Evolutionary conservation across 345 rosid genomes (phyloP).

Genomic region (Pelargonium nanum): DNA sequence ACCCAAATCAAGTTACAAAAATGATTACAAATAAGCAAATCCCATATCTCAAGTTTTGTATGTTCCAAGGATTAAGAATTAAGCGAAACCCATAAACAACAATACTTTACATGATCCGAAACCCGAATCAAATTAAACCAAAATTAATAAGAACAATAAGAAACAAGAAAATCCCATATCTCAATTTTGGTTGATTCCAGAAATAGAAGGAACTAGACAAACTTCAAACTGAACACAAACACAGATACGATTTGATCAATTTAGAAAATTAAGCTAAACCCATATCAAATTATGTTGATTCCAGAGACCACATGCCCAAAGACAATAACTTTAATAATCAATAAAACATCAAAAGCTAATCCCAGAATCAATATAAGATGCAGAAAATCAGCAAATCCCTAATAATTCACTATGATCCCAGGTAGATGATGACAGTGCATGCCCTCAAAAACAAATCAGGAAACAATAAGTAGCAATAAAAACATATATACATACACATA

Average conservation of each 20-base stretch:
- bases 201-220: no score
- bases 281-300: not conserved
- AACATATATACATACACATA: no score
- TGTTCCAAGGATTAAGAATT: not conserved
- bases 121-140: no score
- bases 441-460: not conserved
- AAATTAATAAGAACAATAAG: no score
- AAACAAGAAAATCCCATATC: not conserved
- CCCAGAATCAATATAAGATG: not conserved
- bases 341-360: no score
- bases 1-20: no score
- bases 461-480: not conserved
- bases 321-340: no score
- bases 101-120: no score
- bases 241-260: no score
- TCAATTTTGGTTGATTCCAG: not conserved
- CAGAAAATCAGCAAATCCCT: not conserved
- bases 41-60: not conserved
- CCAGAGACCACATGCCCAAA: not conserved
- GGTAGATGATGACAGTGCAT: not conserved
- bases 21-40: no score
- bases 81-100: not conserved
- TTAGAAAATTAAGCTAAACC: no score
- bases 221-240: no score
- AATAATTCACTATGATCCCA: not conserved